Conservation (phyloP, 805 yeast genomes). For the Spathaspora gorwiae region DNA sequence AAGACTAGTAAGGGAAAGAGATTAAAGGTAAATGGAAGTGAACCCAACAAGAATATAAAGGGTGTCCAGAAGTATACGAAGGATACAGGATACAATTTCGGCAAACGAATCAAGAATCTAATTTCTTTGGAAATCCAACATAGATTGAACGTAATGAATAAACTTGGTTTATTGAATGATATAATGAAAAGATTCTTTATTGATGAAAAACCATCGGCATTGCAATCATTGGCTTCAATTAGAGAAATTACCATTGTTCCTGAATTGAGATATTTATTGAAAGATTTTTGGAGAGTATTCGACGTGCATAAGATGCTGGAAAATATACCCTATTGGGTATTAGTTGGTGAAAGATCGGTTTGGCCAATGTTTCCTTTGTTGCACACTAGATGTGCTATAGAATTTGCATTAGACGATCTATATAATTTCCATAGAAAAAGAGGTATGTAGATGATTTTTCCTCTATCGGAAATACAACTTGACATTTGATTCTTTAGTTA, state of each 20-base stretch:
- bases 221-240: slow-evolving; percentile 54
- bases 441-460: slow-evolving; percentile 4
- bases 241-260: slow-evolving; percentile 91
- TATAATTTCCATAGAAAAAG: slow-evolving; percentile 43
- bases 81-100: slow-evolving; percentile 28
- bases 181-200: slow-evolving; percentile 71
- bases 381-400: slow-evolving; percentile 86
- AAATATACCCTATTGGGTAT: slow-evolving; percentile 84
- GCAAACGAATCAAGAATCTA: slow-evolving; percentile 45
- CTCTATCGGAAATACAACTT: slow-evolving; percentile 42
- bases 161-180: slow-evolving; percentile 68
- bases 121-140: slow-evolving; percentile 78
- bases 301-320: slow-evolving; percentile 67
- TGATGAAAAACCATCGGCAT: slow-evolving; percentile 74
- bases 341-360: slow-evolving; percentile 85
- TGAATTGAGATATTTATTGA: slow-evolving; percentile 63
- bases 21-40: not conserved
- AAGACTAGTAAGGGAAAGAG: slow-evolving; percentile 8
- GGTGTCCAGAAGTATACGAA: slow-evolving; percentile 18
- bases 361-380: slow-evolving; percentile 88
- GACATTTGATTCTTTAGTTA: slow-evolving; percentile 49
- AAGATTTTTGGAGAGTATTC: slow-evolving; percentile 69
- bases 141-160: slow-evolving; percentile 73
- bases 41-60: slow-evolving; percentile 2
- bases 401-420: slow-evolving; percentile 78